Percentiles rank a stretch among this genome's conserved stretches.
phyloP scores from a whole-genome alignment of 768 basidiomycete genomes.

The Xerocomellus amylosporus region DNA sequence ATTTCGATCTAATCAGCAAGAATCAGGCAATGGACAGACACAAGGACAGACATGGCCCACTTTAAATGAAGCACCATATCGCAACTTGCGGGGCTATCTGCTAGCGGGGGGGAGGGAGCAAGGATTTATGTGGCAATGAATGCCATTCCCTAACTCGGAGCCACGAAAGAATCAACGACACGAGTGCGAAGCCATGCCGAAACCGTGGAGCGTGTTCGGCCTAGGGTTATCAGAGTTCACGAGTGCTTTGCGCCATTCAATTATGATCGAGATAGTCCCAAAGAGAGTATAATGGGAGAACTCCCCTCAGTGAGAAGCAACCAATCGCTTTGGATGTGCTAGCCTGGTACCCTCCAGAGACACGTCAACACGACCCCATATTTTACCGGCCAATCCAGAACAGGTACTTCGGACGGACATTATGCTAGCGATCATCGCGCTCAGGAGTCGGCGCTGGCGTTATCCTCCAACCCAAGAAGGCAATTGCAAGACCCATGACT shows the following conservation, averaged over 20 bases:
- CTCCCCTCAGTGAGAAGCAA: not conserved
- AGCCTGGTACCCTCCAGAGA: not conserved
- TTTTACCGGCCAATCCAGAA: not conserved
- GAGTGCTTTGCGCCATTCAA: not conserved
- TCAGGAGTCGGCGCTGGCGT: not conserved
- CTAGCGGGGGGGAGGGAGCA: not conserved
- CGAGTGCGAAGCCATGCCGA: not conserved
- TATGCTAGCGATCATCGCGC: not conserved
- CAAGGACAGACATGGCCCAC: not conserved
- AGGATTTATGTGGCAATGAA: not conserved
- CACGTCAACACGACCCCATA: conserved; percentile 3
- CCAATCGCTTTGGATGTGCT: not conserved
- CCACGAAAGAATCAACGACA: not conserved
- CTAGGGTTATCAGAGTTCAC: not conserved
- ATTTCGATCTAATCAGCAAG: not conserved
- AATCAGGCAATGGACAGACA: not conserved
- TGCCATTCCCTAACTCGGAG: not conserved
- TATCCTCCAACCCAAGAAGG: not conserved
- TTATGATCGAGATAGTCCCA: not conserved
- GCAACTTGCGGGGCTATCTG: not conserved
- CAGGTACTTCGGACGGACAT: not conserved
- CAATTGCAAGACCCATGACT: not conserved
- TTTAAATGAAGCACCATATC: conserved; percentile 6
- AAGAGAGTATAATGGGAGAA: not conserved
- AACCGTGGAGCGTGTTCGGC: not conserved